Base-by-base conservation (phyloP, 495 filamentous ascomycete genomes). In the Lophium mytilinum region DNA sequence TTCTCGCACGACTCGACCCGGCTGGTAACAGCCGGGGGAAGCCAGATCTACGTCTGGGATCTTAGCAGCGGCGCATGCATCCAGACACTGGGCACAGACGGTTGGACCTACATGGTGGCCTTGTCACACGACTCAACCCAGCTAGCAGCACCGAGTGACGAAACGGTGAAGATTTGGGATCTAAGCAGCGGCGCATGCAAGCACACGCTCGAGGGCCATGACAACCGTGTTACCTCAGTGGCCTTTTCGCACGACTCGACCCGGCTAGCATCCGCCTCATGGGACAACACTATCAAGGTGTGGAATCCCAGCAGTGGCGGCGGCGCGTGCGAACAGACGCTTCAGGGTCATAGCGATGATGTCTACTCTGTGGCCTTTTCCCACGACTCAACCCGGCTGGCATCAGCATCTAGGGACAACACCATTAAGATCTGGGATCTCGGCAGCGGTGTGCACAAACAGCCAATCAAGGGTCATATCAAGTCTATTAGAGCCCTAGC, bases 321-420 rank as follows among this genome's bases (percentile, higher is more conserved):
- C 49, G 52, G 55, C 40, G 47, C 55, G 15, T 52, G 55, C 34
- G 50, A 54, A 3, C 57, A 56, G 52, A 60, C 63, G 6, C 62
- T 72, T 9, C 64, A 72, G 33, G 58, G 63, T 36, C 62, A 68
- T 55, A 56, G 30, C 8, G 40, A 49, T 60, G 35, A 1, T 17
- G 53, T 56, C 41, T 8, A 11, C 18, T 35, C 55, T 24, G 48
- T 62, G 33, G 51, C 53, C 48, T 48, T 61, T 40, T 66, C 52
- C 3, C 63, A 39, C 21, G 53, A 56, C 53, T 49, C 40, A 12
- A 35, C n/a, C 9, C 53, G 19, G 53, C 53, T 56, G 19, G 53
- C 53, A 9, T 30, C 24, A 6, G 24, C 24, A 6, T 30, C 24
- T 2, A 6, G 24, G 3, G 24, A 30, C 24, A 3, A 6, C 3